phyloP scores from a whole-genome alignment of 305 asterid genomes.

The Fraxinus ornus region DNA sequence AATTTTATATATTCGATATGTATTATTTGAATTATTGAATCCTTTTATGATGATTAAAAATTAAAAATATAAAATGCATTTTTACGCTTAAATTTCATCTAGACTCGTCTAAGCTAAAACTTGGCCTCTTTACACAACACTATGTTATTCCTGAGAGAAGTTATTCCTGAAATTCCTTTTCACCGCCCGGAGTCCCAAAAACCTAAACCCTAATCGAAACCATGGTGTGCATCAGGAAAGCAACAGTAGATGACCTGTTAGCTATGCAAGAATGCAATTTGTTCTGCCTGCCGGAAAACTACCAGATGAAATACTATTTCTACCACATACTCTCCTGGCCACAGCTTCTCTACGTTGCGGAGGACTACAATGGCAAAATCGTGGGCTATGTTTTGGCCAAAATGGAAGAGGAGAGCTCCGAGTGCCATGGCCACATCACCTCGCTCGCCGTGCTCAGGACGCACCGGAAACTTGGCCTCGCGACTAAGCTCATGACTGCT shows the following conservation, averaged over 20 bases:
- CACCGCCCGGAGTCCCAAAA: background rate
- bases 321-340: slow-evolving; percentile 99
- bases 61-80: too few relatives aligned
- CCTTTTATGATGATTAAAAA: too few relatives aligned
- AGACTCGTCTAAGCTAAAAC: too few relatives aligned
- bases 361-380: slow-evolving; percentile 91
- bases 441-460: slow-evolving; percentile 96
- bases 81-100: too few relatives aligned
- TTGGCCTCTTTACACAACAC: too few relatives aligned
- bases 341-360: slow-evolving; percentile 91
- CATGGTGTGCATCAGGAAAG: slow-evolving; percentile 47
- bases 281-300: slow-evolving; percentile 68
- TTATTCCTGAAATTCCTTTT: background rate
- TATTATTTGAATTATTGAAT: too few relatives aligned
- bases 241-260: slow-evolving; percentile 37
- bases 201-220: slow-evolving; percentile 22
- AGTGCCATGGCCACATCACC: slow-evolving; percentile 98
- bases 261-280: slow-evolving; percentile 45
- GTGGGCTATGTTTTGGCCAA: slow-evolving; percentile 93
- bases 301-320: slow-evolving; percentile 92
- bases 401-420: slow-evolving; percentile 93
- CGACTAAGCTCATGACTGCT: slow-evolving; percentile 97
- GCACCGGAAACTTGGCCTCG: slow-evolving; percentile 89
- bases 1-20: too few relatives aligned
- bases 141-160: too few relatives aligned